Evolutionary conservation across 371 early-diverging fungal genomes (phyloP).

Genomic region (Umbelopsis sp.): DNA sequence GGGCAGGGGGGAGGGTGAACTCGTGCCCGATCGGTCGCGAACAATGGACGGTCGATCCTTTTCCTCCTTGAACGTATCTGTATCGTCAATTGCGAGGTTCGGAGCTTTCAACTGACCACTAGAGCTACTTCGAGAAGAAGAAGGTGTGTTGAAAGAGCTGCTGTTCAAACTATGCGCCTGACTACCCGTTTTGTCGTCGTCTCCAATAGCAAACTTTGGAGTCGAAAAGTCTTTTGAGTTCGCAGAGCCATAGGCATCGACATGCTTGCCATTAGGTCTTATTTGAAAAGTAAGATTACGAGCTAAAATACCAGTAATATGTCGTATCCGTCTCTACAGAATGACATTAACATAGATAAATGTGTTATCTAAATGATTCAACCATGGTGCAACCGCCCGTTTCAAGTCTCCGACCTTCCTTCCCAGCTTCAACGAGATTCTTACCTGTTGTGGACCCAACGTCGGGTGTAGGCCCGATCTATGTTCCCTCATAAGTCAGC

Average conservation of each 20-base stretch:
- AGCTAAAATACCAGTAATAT: slow-evolving; percentile 41
- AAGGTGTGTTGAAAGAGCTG: slow-evolving; percentile 27
- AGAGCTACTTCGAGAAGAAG: slow-evolving; percentile 23
- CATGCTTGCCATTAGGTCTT: slow-evolving; percentile 17
- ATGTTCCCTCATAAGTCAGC: slow-evolving; percentile 11
- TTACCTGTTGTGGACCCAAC: slow-evolving; percentile 17
- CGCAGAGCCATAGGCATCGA: slow-evolving; percentile 6
- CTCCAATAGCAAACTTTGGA: not conserved
- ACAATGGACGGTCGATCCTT: not conserved
- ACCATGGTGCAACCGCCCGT: not conserved
- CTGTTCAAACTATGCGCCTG: slow-evolving; percentile 21
- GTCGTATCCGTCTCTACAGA: slow-evolving; percentile 46
- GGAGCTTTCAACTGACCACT: not conserved
- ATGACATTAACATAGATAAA: not conserved
- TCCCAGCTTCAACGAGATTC: not conserved
- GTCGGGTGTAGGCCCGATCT: slow-evolving; percentile 17
- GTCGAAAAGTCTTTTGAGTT: not conserved
- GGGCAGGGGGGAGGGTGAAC: slow-evolving; percentile 25
- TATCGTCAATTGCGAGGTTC: not conserved
- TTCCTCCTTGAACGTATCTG: not conserved
- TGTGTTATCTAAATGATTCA: not conserved
- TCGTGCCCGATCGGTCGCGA: not conserved
- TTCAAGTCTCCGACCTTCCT: slow-evolving; percentile 13
- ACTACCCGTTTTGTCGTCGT: slow-evolving; percentile 18
- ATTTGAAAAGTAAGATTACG: slow-evolving; percentile 43